Evolutionary conservation across 2,329 filamentous ascomycete species (phyloP), one percentile per base, ranked within the genome.

Genomic region (Neoarthrinium moseri): DNA sequence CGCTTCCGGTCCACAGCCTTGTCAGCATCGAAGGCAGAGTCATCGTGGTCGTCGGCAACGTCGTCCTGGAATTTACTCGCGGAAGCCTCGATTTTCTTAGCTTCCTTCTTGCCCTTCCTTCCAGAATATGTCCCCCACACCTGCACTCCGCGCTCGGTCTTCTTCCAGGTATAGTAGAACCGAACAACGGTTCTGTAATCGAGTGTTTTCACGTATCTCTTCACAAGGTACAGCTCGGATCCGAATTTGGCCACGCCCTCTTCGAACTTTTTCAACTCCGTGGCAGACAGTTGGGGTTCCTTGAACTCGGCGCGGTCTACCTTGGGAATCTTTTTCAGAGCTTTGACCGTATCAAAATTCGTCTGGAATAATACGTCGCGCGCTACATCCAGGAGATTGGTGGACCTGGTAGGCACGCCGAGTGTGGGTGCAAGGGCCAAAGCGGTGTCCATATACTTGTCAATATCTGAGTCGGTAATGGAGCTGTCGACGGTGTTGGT

Each of bases 81-180:
- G 6, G 80, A 79, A 37, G 84, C 86, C 57, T 88, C 86, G 21
- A 79, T 80, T 56, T 83, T 86, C 61, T 85, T 88, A 33, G 84
- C 83, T 60, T 95, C 89, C 67, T 94, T 96, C 66, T 92, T 95
- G 46, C 89, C 89, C 62, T 95, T 95, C 36, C 92, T 83, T 10
- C 89, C 90, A 41, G 89, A 83, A 58, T 87, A 96, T 53, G 84
- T 89, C 49, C 90, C 90, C 91, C 94, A 96, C 18, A 99, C 84
- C 56, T 94, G 84, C 61, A 81, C 85, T 32, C 94, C 94, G 48
- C 86, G 84, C 2, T 86, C 79, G 0, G 90, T 90, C 68, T 97
- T 97, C 71, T 99, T 99, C 94, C 94, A 99, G 54, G 89, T 89
- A 64, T 99, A 99, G 68, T 97, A 99, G 62, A 88, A 95, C 4